Conservation (phyloP, 805 yeast genomes). For the Myxozyma udenii region DNA sequence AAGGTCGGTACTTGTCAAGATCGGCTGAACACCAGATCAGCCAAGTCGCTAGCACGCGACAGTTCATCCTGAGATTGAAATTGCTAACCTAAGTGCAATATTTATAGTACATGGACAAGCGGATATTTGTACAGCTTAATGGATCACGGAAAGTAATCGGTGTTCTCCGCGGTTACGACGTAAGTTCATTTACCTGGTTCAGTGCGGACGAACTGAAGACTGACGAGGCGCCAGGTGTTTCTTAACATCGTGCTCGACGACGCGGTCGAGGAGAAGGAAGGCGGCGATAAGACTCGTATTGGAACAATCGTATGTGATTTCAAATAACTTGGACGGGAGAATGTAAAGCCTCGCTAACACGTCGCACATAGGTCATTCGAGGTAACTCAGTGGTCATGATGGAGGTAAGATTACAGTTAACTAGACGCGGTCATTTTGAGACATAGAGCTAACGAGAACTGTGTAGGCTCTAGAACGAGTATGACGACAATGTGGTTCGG, state of each 20-base stretch:
- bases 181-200: no score
- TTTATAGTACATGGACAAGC: slow-evolving; percentile 69
- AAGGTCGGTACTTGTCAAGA: slow-evolving; percentile 15
- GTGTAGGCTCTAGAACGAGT: slow-evolving; percentile 19
- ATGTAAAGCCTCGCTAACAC: no score
- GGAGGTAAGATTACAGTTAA: slow-evolving; percentile 43
- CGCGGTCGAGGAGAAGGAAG: slow-evolving; percentile 57
- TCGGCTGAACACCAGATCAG: background rate
- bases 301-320: slow-evolving; percentile 59
- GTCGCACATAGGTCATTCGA: slow-evolving; percentile 47
- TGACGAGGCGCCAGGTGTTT: slow-evolving; percentile 55
- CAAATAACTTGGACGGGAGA: slow-evolving; percentile 24
- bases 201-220: slow-evolving; percentile 29
- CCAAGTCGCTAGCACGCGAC: background rate
- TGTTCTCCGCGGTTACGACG: slow-evolving; percentile 78
- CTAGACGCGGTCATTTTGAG: no score
- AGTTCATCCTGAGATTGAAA: no score
- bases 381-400: slow-evolving; percentile 76
- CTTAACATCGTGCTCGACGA: slow-evolving; percentile 68
- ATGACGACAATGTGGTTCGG: no score
- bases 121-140: slow-evolving; percentile 68
- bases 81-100: background rate
- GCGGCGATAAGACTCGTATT: slow-evolving; percentile 52
- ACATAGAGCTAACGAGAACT: background rate
- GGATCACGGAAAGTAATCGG: slow-evolving; percentile 81